Base-by-base conservation (phyloP, 495 filamentous ascomycete species). In the Aspergillus avenaceus region DNA sequence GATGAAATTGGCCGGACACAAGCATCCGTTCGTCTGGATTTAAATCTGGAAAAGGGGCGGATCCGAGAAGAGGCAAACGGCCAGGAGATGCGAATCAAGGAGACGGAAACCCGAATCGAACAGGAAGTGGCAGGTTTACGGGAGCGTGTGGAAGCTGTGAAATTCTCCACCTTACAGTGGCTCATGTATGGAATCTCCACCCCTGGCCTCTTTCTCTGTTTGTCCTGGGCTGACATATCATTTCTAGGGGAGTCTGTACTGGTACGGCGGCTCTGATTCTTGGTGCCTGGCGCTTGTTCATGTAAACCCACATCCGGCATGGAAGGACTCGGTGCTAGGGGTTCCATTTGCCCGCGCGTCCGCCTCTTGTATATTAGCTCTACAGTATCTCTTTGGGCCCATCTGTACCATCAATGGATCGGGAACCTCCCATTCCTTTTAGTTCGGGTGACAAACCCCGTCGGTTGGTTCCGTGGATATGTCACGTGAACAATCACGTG, bases 91-190 rank as follows among this genome's bases (percentile, higher is more conserved):
- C 95, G 96, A 72, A 90, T 99, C 56, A 96, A 96, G 75, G 93
- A 99, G 77, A 97, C 95, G 14, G 93, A 99, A 70, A 95, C 91
- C 40, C 81, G 93, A 64, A 97, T 99, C 68, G 93, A 99, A 74
- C 93, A 97, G 72, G 93, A 97, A 73, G 91, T 93, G 32, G 93
- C 93, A 19, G 87, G 86, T 18, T 64, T 99, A 56, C 74, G 89
- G 53, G 93, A 97, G 72, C 83, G 92, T 69, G 76, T 99, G 26
- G 95, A 97, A 75, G 89, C 87, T 48, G 93, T 99, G 52, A 97
- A 99, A 74, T 97, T 97, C 67, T 87, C 87, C 58, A 97, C 95
- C 38, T 66, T 99, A 63, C 95, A 97, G 72, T 99, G 93, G 93
- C 74, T 99, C 27, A 95, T 97, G 85, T 80, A 72, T 62, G 77